Conservation (phyloP, 345 rosid species). For the Capsella bursapastoris region DNA sequence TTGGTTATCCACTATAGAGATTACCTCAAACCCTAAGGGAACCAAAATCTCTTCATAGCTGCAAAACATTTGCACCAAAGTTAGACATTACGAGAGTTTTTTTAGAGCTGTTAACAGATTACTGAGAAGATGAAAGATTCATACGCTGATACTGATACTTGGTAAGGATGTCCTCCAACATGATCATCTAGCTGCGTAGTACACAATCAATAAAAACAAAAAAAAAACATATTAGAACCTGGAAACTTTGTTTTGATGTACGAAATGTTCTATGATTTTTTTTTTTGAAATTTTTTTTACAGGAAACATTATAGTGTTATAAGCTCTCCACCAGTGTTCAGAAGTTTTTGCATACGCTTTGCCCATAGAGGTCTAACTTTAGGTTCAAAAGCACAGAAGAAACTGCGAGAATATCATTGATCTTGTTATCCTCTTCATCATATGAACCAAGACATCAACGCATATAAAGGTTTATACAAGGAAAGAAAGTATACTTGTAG, state of each 20-base stretch:
- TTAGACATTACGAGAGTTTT: background rate
- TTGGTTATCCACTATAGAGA: constrained; percentile 37
- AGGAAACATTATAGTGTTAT: constrained; percentile 71
- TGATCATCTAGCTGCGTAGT: constrained; percentile 29
- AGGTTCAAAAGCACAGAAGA: constrained; percentile 67
- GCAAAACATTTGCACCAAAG: constrained; percentile 6
- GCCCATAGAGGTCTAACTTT: constrained; percentile 70
- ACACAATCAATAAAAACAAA: background rate
- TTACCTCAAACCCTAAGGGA: constrained; percentile 38
- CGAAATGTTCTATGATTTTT: background rate
- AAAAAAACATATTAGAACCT: background rate
- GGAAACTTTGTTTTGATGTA: background rate
- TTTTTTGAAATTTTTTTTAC: constrained; percentile 36
- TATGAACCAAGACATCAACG: background rate
- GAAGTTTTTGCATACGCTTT: constrained; percentile 48
- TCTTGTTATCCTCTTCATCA: background rate
- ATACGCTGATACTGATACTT: constrained; percentile 54
- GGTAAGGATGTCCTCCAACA: constrained; percentile 32
- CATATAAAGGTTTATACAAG: background rate
- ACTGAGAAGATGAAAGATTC: constrained; percentile 10
- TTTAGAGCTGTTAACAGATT: background rate
- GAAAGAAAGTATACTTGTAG: constrained; percentile 56
- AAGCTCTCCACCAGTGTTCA: constrained; percentile 78
- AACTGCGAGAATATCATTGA: constrained; percentile 24
- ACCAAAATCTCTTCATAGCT: constrained; percentile 37